phyloP scores from a whole-genome alignment of 2,329 filamentous ascomycete species.

The Dactylellina cionopaga region DNA sequence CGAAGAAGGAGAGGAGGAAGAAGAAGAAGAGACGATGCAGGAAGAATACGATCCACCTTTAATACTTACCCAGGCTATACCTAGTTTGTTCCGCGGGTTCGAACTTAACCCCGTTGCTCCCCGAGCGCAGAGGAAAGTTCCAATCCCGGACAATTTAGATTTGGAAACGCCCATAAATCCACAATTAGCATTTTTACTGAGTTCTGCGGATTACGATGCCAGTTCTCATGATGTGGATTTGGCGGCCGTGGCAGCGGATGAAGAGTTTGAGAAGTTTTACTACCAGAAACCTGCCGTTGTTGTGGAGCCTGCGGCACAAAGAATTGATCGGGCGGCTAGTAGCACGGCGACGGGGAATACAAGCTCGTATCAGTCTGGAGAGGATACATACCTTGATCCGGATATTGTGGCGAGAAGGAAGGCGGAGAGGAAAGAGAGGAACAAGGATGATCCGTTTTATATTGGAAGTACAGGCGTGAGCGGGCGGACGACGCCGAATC shows the following conservation, averaged over 20 bases:
- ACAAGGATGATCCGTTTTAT: conserved; percentile 95
- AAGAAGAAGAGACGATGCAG: conserved; percentile 17
- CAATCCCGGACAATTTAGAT: conserved; percentile 77
- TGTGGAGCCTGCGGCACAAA: conserved; percentile 50
- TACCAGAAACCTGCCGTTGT: conserved; percentile 62
- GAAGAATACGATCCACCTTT: conserved; percentile 73
- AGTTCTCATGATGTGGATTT: conserved; percentile 64
- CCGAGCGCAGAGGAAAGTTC: conserved; percentile 86
- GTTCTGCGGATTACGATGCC: conserved; percentile 62
- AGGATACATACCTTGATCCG: conserved; percentile 75
- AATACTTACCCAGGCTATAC: conserved; percentile 88
- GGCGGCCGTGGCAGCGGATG: conserved; percentile 63
- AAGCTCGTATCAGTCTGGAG: conserved; percentile 70
- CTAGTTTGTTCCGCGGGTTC: conserved; percentile 83
- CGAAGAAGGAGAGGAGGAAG: conserved; percentile 8
- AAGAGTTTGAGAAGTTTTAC: conserved; percentile 76
- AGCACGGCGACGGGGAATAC: conserved; percentile 40
- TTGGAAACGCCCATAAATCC: conserved; percentile 84
- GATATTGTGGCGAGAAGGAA: conserved; percentile 79
- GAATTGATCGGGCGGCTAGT: conserved; percentile 54
- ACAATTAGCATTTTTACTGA: conserved; percentile 74
- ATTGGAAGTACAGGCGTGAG: conserved; percentile 65
- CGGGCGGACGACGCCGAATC: conserved; percentile 63
- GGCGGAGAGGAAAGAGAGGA: conserved; percentile 80
- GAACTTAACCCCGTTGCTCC: conserved; percentile 90